A percentile compares a stretch with the other conserved stretches of the same genome.
phyloP scores from a whole-genome alignment of 768 basidiomycete species.

The Steccherinum ochraceum region DNA sequence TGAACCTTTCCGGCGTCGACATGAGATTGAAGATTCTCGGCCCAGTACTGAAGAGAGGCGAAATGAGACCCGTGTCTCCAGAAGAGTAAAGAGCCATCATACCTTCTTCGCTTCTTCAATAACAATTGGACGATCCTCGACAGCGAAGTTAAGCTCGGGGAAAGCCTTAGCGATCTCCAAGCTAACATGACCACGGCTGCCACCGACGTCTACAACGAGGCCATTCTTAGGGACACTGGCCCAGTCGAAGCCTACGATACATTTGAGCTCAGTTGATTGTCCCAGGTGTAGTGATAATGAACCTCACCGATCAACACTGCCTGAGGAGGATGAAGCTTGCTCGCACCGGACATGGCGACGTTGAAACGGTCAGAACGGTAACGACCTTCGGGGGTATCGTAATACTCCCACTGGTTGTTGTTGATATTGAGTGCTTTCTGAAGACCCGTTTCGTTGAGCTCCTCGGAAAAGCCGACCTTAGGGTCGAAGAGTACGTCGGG shows the following conservation, averaged over 20 bases:
- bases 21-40: not conserved
- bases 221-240: conserved; percentile 10
- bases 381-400: conserved; percentile 19
- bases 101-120: conserved; percentile 5
- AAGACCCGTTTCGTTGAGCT: conserved; percentile 14
- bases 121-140: conserved; percentile 13
- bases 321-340: not conserved
- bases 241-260: conserved; percentile 16
- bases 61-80: not conserved
- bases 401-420: conserved; percentile 15
- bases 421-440: conserved; percentile 16
- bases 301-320: not conserved
- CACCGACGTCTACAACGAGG: conserved; percentile 18
- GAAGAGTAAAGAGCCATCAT: too few relatives aligned
- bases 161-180: conserved; percentile 9
- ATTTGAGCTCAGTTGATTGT: not conserved
- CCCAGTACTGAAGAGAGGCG: conserved; percentile 4
- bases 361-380: conserved; percentile 16
- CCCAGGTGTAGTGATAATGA: not conserved
- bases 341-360: conserved; percentile 16
- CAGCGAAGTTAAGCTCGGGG: conserved; percentile 11
- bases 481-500: conserved; percentile 16
- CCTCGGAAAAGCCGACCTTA: conserved; percentile 8
- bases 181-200: conserved; percentile 10
- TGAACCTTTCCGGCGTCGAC: conserved; percentile 2